These are phyloP conservation scores for Penicillium coffeae DNA, from an alignment of 495 filamentous ascomycete species.

Conservation along the genomic window DNA sequence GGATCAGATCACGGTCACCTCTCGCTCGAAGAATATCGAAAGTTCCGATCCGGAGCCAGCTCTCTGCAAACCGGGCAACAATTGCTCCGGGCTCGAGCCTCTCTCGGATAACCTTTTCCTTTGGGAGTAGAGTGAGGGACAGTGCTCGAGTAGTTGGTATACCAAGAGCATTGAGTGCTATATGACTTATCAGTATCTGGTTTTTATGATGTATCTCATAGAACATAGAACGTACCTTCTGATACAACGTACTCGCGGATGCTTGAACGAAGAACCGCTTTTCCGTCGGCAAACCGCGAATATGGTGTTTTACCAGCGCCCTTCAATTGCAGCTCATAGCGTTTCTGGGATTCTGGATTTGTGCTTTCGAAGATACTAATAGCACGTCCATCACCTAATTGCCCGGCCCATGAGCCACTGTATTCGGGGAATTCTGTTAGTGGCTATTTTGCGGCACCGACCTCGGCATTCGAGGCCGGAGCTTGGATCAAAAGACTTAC, in stretches of 20 bases:
- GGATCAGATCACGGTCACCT: constrained; percentile 69
- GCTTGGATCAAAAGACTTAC: too few species aligned
- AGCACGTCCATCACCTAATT: constrained; percentile 90
- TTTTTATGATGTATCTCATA: too few species aligned
- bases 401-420: constrained; percentile 84
- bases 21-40: constrained; percentile 83
- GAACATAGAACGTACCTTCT: constrained; percentile 58
- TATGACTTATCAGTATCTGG: constrained; percentile 4
- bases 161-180: constrained; percentile 68
- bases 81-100: constrained; percentile 90
- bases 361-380: constrained; percentile 90
- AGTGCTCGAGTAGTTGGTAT: constrained; percentile 87
- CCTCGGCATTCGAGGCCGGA: too few species aligned
- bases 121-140: constrained; percentile 70
- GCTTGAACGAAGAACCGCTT: constrained; percentile 84
- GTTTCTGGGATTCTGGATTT: constrained; percentile 63
- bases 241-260: constrained; percentile 92
- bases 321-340: constrained; percentile 92
- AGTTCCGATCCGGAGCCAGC: constrained; percentile 89
- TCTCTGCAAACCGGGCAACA: constrained; percentile 84
- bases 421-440: constrained; percentile 12
- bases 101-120: constrained; percentile 71
- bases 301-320: constrained; percentile 92
- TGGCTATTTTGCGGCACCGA: too few species aligned
- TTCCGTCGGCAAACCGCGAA: constrained; percentile 95